Conservation (phyloP, 768 basidiomycete species). For the Suillus decipiens region DNA sequence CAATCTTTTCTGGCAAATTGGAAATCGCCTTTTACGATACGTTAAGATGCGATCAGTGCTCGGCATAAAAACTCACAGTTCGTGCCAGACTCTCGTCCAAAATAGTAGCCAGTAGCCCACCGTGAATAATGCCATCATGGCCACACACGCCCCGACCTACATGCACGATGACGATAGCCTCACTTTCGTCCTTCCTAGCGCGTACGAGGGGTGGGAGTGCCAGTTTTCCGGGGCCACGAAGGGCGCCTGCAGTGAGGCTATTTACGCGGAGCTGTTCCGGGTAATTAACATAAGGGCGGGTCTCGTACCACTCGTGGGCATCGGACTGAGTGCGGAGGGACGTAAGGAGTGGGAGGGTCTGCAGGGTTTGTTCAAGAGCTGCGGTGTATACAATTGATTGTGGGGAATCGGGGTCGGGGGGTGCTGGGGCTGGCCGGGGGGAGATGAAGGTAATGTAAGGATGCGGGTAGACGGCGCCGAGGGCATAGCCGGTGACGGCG, state of each 20-base stretch:
- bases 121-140: conserved; percentile 94
- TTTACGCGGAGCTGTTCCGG: conserved; percentile 79
- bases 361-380: conserved; percentile 67
- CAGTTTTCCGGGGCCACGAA: conserved; percentile 87
- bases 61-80: conserved; percentile 53
- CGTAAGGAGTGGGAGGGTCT: conserved; percentile 60
- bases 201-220: conserved; percentile 80
- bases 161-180: conserved; percentile 73
- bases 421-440: conserved; percentile 75
- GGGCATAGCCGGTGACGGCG: conserved; percentile 39
- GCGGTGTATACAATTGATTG: conserved; percentile 59
- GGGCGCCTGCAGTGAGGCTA: conserved; percentile 78
- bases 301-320: conserved; percentile 70
- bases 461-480: conserved; percentile 74
- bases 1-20: conserved; percentile 86
- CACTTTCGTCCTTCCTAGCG: conserved; percentile 71
- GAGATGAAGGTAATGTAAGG: conserved; percentile 65
- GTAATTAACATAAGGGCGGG: conserved; percentile 68
- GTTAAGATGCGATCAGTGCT: background rate
- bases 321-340: conserved; percentile 51
- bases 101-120: conserved; percentile 87
- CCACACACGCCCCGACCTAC: conserved; percentile 87
- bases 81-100: conserved; percentile 85
- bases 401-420: conserved; percentile 48
- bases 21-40: conserved; percentile 62